A percentile compares a stretch with the other conserved stretches of the same genome.
Evolutionary conservation across 768 basidiomycete species (phyloP).

Genomic region (Boletus insuetus): DNA sequence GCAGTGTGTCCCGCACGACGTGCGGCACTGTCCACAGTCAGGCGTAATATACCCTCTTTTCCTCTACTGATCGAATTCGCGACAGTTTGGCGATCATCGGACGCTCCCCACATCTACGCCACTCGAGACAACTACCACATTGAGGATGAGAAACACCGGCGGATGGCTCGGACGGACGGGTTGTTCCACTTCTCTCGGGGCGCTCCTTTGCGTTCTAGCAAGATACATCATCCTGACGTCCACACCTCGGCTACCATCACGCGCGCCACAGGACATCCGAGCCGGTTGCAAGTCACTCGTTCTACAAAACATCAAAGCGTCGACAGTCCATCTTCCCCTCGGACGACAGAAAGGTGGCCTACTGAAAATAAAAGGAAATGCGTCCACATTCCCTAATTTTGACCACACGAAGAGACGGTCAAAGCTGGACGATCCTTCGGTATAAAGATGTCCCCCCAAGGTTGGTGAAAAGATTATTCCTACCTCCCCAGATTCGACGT

Average conservation of each 20-base stretch:
- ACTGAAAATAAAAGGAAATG: neutral
- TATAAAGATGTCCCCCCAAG: constrained; percentile 5
- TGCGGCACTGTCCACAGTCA: too few relatives aligned
- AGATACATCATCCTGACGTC: too few relatives aligned
- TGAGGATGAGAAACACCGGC: neutral
- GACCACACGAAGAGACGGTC: neutral
- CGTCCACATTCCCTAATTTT: neutral
- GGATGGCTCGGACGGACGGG: neutral
- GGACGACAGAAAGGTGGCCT: too few relatives aligned
- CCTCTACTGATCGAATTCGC: too few relatives aligned
- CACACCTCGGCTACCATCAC: too few relatives aligned
- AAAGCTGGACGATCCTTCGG: neutral
- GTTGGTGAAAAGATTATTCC: neutral
- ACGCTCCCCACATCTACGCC: neutral
- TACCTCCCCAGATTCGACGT: neutral
- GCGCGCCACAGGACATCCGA: too few relatives aligned
- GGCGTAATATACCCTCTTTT: neutral
- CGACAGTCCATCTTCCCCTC: too few relatives aligned
- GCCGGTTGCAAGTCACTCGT: too few relatives aligned
- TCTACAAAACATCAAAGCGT: too few relatives aligned
- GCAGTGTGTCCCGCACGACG: neutral
- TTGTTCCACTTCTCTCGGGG: neutral
- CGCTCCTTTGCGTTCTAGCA: neutral
- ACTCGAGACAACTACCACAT: neutral
- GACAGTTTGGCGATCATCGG: neutral